Evolutionary conservation across 768 basidiomycete genomes (phyloP).

Genomic region (Collybia sp.): DNA sequence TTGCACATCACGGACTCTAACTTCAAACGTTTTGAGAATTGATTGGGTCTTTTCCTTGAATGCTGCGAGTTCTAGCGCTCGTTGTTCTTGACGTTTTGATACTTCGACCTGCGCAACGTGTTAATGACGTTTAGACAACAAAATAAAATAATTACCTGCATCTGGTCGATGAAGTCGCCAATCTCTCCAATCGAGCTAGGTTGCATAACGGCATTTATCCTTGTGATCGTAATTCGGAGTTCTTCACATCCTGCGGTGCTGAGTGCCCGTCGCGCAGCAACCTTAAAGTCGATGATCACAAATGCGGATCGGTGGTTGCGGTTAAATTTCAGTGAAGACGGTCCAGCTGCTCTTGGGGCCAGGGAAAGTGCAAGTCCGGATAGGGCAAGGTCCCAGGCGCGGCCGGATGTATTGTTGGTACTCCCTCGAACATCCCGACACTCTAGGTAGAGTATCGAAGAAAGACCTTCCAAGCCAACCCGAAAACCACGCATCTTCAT

Average conservation of each 20-base stretch:
- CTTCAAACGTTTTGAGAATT: constrained; percentile 73
- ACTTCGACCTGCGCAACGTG: constrained; percentile 58
- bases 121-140: constrained; percentile 1
- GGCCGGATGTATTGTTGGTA: constrained; percentile 38
- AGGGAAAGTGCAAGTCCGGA: constrained; percentile 82
- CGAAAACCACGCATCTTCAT: constrained; percentile 77
- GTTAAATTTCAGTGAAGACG: constrained; percentile 39
- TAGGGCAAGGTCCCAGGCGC: constrained; percentile 65
- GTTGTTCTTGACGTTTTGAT: constrained; percentile 64
- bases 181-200: constrained; percentile 89
- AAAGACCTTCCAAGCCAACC: constrained; percentile 68
- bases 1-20: constrained; percentile 41
- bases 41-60: constrained; percentile 79
- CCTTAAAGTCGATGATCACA: constrained; percentile 72
- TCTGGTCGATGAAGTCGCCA: constrained; percentile 82
- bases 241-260: constrained; percentile 18
- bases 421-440: constrained; percentile 71
- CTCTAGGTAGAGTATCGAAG: constrained; percentile 71
- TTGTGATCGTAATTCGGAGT: constrained; percentile 57
- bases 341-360: constrained; percentile 47
- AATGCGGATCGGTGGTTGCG: constrained; percentile 73
- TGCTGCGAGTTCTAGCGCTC: constrained; percentile 71
- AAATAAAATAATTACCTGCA: constrained; percentile 49
- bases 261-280: constrained; percentile 25
- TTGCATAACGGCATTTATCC: constrained; percentile 91